Conservation (phyloP, 2,329 filamentous ascomycete genomes). For the Penicillium sp. region DNA sequence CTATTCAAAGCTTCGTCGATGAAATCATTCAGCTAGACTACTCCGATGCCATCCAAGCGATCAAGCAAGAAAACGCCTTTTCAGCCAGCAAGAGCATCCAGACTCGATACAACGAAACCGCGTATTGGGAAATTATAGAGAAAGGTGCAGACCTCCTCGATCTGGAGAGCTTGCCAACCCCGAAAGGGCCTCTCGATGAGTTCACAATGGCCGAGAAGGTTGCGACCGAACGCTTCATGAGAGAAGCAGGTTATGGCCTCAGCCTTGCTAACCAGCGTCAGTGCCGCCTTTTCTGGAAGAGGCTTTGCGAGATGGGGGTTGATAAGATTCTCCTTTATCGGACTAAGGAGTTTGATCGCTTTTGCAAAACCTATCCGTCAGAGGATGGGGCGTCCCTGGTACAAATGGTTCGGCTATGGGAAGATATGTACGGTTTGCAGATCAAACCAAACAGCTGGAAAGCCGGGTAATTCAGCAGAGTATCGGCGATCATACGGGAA, state of each 20-base stretch:
- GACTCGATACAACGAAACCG: slow-evolving; percentile 19
- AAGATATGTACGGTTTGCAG: neutral
- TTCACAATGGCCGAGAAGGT: slow-evolving; percentile 26
- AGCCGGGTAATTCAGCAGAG: neutral
- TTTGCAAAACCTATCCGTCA: slow-evolving; percentile 15
- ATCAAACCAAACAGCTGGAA: neutral
- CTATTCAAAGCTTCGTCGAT: slow-evolving; percentile 16
- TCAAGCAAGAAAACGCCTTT: slow-evolving; percentile 17
- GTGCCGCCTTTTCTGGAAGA: slow-evolving; percentile 22
- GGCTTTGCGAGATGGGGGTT: slow-evolving; percentile 22
- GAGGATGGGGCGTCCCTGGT: slow-evolving; percentile 10
- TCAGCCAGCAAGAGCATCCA: slow-evolving; percentile 14
- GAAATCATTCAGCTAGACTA: slow-evolving; percentile 13
- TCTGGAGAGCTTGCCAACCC: slow-evolving; percentile 14
- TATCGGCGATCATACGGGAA: neutral
- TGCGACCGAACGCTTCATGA: slow-evolving; percentile 22
- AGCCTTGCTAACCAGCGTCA: slow-evolving; percentile 20
- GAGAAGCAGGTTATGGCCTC: slow-evolving; percentile 20
- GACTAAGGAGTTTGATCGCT: slow-evolving; percentile 24
- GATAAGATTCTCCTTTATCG: slow-evolving; percentile 23
- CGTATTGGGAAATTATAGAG: slow-evolving; percentile 21
- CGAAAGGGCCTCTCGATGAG: slow-evolving; percentile 22
- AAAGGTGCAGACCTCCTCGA: slow-evolving; percentile 23
- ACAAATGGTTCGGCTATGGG: slow-evolving; percentile 4
- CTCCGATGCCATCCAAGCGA: slow-evolving; percentile 10